Conservation (phyloP, 2,329 filamentous ascomycete species). For the Aureobasidium sp. region DNA sequence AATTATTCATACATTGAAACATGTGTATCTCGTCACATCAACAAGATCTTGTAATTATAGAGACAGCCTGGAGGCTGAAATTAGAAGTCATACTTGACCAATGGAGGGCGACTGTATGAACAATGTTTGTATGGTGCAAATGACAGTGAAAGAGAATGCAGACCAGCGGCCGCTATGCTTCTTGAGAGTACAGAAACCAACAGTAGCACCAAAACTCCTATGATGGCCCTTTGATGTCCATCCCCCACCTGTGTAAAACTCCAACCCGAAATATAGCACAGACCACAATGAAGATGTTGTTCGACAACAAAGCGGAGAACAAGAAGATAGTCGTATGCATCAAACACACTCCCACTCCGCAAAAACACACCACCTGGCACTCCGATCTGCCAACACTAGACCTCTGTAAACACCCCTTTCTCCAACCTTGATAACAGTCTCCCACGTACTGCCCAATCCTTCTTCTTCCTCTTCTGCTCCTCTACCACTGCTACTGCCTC, state of each 20-base stretch:
- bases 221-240: neutral
- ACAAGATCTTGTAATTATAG: too few species aligned
- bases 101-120: too few species aligned
- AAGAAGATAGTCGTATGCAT: neutral
- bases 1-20: neutral
- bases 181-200: neutral
- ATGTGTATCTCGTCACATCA: too few species aligned
- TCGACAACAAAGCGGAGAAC: neutral
- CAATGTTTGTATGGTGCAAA: too few species aligned
- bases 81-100: too few species aligned
- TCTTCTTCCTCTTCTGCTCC: slow-evolving; percentile 44
- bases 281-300: neutral
- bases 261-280: neutral
- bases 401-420: slow-evolving; percentile 75
- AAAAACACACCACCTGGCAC: slow-evolving; percentile 85
- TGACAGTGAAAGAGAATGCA: too few species aligned
- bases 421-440: slow-evolving; percentile 84
- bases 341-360: slow-evolving; percentile 68
- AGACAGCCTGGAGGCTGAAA: too few species aligned
- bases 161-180: too few species aligned
- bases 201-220: neutral
- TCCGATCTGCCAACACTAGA: slow-evolving; percentile 72
- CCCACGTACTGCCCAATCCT: slow-evolving; percentile 70
- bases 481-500: slow-evolving; percentile 41
- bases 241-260: neutral